Conservation (phyloP, 2,329 filamentous ascomycete genomes). For the Neoascochyta sp. region DNA sequence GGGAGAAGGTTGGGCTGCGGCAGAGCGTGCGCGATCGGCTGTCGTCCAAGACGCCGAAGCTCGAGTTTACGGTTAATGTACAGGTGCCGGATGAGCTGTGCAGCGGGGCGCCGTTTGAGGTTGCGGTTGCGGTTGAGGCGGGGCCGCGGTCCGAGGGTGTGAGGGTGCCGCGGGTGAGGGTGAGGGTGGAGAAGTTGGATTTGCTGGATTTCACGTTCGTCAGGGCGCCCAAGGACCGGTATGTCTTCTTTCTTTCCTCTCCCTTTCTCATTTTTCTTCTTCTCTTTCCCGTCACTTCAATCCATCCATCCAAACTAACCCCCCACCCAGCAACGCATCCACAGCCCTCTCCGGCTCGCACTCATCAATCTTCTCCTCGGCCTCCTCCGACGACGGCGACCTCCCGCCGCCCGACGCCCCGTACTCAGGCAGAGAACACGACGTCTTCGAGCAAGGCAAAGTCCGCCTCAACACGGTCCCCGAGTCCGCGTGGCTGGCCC, state of each 20-base stretch:
- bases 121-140: too few species aligned
- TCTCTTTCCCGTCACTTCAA: too few species aligned
- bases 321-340: too few species aligned
- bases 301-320: too few species aligned
- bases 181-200: slow-evolving; percentile 18
- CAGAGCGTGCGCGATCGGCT: slow-evolving; percentile 19
- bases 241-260: too few species aligned
- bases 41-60: slow-evolving; percentile 18
- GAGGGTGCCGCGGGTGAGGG: too few species aligned
- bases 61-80: slow-evolving; percentile 16
- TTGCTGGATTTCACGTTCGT: slow-evolving; percentile 17
- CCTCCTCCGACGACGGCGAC: not conserved
- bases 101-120: too few species aligned
- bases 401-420: slow-evolving; percentile 3
- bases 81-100: slow-evolving; percentile 15
- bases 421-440: slow-evolving; percentile 4
- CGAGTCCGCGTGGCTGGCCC: slow-evolving; percentile 5
- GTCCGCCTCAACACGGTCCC: slow-evolving; percentile 18
- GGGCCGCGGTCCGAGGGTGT: too few species aligned
- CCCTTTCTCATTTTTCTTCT: too few species aligned
- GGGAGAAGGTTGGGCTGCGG: slow-evolving; percentile 15
- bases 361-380: too few species aligned
- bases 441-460: slow-evolving; percentile 8
- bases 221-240: slow-evolving; percentile 19
- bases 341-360: too few species aligned